Evolutionary conservation across 2,329 filamentous ascomycete species (phyloP).

Genomic region (Phyllachora maydis): DNA sequence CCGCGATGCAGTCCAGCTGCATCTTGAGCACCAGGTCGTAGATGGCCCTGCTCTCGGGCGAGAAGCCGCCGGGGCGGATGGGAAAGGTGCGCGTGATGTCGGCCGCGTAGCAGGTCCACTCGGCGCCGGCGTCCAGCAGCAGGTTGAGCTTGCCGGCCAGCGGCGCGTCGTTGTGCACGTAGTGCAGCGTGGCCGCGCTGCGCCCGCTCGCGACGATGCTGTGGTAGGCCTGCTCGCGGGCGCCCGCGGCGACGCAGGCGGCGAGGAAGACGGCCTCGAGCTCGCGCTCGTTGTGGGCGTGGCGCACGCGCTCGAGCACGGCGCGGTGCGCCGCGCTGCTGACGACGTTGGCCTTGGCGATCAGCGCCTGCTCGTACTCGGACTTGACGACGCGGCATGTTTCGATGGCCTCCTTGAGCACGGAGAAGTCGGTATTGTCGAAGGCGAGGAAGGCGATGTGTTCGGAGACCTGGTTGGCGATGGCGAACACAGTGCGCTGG

Average conservation of each 20-base stretch:
- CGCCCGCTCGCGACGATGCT: constrained; percentile 68
- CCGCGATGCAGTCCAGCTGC: constrained; percentile 58
- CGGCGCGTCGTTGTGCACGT: constrained; percentile 57
- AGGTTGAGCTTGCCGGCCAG: constrained; percentile 55
- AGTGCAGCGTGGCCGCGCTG: constrained; percentile 72
- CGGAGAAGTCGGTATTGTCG: constrained; percentile 34
- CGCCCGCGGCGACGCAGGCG: constrained; percentile 52
- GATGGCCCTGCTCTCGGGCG: constrained; percentile 47
- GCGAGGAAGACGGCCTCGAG: constrained; percentile 67
- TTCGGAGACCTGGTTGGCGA: constrained; percentile 57
- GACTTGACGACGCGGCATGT: constrained; percentile 51
- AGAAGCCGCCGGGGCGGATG: constrained; percentile 51
- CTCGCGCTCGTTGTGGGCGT: constrained; percentile 58
- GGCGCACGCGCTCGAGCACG: constrained; percentile 37
- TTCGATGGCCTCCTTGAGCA: constrained; percentile 44
- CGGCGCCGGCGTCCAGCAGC: constrained; percentile 66
- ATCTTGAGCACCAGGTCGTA: constrained; percentile 74
- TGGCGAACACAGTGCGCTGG: constrained; percentile 45
- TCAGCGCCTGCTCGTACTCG: constrained; percentile 52
- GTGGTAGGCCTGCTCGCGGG: constrained; percentile 70
- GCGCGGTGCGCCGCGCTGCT: constrained; percentile 45
- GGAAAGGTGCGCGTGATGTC: constrained; percentile 75
- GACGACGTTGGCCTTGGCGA: constrained; percentile 50
- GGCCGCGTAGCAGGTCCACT: constrained; percentile 53
- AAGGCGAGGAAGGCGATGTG: constrained; percentile 53